phyloP scores from a whole-genome alignment of 495 filamentous ascomycete species.

The Talaromyces liani region DNA sequence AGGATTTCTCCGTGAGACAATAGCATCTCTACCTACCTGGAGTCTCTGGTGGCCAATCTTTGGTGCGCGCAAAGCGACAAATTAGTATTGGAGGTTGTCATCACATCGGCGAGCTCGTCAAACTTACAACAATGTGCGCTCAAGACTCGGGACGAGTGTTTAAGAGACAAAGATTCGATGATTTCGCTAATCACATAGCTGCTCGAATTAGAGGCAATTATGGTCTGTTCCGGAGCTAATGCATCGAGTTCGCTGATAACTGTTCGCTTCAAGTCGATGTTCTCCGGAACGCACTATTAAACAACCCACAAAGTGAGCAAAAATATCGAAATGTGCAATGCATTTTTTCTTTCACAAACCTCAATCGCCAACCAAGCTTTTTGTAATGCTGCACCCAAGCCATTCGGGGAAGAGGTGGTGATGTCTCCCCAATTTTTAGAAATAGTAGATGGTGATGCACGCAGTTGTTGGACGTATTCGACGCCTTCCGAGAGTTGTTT shows the following conservation, averaged over 20 bases:
- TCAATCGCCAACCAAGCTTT: constrained; percentile 30
- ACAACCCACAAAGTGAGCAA: neutral
- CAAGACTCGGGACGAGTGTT: constrained; percentile 17
- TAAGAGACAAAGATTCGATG: constrained; percentile 20
- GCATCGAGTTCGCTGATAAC: constrained; percentile 25
- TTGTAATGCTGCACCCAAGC: constrained; percentile 12
- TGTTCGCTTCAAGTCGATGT: constrained; percentile 18
- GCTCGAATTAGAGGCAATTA: constrained; percentile 36
- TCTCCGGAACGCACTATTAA: constrained; percentile 29
- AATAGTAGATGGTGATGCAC: constrained; percentile 10
- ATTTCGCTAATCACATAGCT: constrained; percentile 30
- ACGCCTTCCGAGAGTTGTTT: constrained; percentile 18
- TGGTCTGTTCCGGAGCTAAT: constrained; percentile 15
- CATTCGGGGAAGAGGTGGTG: constrained; percentile 11
- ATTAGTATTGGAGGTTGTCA: neutral
- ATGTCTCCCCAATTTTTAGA: constrained; percentile 14
- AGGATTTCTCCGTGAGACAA: neutral
- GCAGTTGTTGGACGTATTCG: constrained; percentile 18
- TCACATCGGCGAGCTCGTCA: neutral
- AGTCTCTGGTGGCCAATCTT: constrained; percentile 36
- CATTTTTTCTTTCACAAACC: constrained; percentile 12
- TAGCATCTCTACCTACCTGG: constrained; percentile 14
- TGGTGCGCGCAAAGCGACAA: neutral
- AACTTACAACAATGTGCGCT: constrained; percentile 31
- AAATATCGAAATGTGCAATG: neutral